Conservation (phyloP, 2,329 filamentous ascomycete genomes). For the Passalora sequoiae region DNA sequence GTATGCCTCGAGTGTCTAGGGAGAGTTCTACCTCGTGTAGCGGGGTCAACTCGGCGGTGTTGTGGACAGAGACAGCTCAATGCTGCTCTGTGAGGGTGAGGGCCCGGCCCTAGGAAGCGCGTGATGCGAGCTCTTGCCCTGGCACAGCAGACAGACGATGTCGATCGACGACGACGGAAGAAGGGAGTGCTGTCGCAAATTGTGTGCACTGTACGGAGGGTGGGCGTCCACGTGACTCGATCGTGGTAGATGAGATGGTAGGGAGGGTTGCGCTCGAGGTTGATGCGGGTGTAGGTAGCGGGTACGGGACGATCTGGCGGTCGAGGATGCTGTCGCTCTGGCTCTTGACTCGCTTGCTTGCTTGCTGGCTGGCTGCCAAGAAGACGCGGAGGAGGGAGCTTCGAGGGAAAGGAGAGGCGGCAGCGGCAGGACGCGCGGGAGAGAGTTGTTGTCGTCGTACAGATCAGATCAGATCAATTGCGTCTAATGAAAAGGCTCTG, state of each 20-base stretch:
- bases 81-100: slow-evolving; percentile 24
- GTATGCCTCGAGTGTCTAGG: slow-evolving; percentile 11
- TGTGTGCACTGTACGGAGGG: neutral
- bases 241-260: neutral
- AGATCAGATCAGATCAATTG: too few relatives aligned
- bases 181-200: neutral
- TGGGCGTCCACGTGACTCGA: slow-evolving; percentile 9
- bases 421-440: too few relatives aligned
- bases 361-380: too few relatives aligned
- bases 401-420: too few relatives aligned
- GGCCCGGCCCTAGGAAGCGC: slow-evolving; percentile 23
- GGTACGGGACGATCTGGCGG: slow-evolving; percentile 2
- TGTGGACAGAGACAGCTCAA: slow-evolving; percentile 25
- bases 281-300: neutral
- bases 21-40: slow-evolving; percentile 12
- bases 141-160: neutral
- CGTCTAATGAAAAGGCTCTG: too few relatives aligned
- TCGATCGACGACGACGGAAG: neutral
- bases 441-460: too few relatives aligned
- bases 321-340: slow-evolving; percentile 1
- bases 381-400: too few relatives aligned
- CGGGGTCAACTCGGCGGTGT: slow-evolving; percentile 9
- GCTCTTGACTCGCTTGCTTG: neutral
- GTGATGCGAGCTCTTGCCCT: slow-evolving; percentile 13
- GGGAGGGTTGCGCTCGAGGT: neutral